Evolutionary conservation across 2,329 filamentous ascomycete species (phyloP).

Genomic region (Pestalotiopsis sp.): DNA sequence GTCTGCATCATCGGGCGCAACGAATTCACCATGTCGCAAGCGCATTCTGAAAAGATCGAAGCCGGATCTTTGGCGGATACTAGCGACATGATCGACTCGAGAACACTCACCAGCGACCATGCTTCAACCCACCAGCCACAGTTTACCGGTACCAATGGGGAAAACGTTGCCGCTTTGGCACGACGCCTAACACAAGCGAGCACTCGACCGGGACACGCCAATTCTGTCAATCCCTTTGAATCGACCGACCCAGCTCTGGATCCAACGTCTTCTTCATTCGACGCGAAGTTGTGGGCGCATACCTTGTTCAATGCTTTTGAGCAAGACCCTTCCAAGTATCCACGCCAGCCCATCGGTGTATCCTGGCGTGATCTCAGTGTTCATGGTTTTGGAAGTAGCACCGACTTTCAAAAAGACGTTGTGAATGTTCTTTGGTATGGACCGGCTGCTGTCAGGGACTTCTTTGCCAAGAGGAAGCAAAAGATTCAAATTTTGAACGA

Average conservation of each 20-base stretch:
- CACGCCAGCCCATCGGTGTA: slow-evolving; percentile 39
- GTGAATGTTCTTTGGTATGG: slow-evolving; percentile 30
- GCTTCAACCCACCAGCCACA: not conserved
- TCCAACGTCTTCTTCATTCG: slow-evolving; percentile 45
- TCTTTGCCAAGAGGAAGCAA: slow-evolving; percentile 25
- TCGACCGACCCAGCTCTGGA: slow-evolving; percentile 36
- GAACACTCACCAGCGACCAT: not conserved
- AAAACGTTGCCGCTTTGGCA: not conserved
- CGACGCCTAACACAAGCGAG: slow-evolving; percentile 1
- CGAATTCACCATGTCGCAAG: not conserved
- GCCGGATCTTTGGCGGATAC: not conserved
- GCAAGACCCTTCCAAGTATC: slow-evolving; percentile 36
- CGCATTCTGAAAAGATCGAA: not conserved
- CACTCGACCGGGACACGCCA: not conserved
- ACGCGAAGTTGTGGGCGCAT: slow-evolving; percentile 47
- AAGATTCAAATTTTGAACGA: slow-evolving; percentile 52
- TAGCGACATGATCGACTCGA: not conserved
- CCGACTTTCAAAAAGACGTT: slow-evolving; percentile 38
- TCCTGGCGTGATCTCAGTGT: slow-evolving; percentile 41
- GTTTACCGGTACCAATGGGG: not conserved
- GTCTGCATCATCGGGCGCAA: not conserved
- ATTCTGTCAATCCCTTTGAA: not conserved
- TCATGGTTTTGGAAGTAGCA: slow-evolving; percentile 37
- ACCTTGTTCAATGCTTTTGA: slow-evolving; percentile 44
- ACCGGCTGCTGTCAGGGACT: slow-evolving; percentile 22